Evolutionary conservation across 2,329 filamentous ascomycete species (phyloP), one percentile per base, ranked within the genome.

Genomic region (Colletotrichum falcatum): DNA sequence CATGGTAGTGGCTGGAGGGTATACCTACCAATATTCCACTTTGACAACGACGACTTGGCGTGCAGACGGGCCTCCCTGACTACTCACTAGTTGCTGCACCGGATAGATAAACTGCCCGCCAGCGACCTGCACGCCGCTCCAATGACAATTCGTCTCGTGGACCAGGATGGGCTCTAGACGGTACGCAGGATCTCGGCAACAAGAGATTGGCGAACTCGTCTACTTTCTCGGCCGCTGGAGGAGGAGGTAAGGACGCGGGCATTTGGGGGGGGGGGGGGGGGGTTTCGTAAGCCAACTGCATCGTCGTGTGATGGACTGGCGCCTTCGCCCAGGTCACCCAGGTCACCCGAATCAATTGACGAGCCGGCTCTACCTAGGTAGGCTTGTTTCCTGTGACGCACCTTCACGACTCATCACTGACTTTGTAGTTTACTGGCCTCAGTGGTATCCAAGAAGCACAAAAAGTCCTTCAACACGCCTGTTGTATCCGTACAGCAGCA

Each of bases 201-300:
- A 5, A 71, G 69, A 70, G 69, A 71, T 71, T 71, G 65, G 55
- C 65, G 69, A 71, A 53, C 30, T 56, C 42, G 61, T 60, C 59
- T 55, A 33, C 49, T n/a, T 48, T 49, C 48, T 63, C 64, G 60
- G 60, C 53, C 33, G 42, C 60, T 28, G 42, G 48, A 48, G 42
- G 33, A 23, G 42, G 48, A 48, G 42, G 33, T n/a, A 56, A 30
- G 46, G 37, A 53, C 20, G 44, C 63, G 49, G 37, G 28, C 18
- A 44, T 35, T 49, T 26, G 33, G 48, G 26, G 49, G 62, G n/a
- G n/a, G n/a, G n/a, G n/a, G n/a, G n/a, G n/a, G n/a, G n/a, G n/a
- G n/a, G n/a, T n/a, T n/a, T n/a, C n/a, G n/a, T n/a, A n/a, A n/a
- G n/a, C n/a, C n/a, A n/a, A n/a, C n/a, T n/a, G n/a, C n/a, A n/a